Conservation (phyloP, 2,329 filamentous ascomycete species). For the Curvularia verruculosa region DNA sequence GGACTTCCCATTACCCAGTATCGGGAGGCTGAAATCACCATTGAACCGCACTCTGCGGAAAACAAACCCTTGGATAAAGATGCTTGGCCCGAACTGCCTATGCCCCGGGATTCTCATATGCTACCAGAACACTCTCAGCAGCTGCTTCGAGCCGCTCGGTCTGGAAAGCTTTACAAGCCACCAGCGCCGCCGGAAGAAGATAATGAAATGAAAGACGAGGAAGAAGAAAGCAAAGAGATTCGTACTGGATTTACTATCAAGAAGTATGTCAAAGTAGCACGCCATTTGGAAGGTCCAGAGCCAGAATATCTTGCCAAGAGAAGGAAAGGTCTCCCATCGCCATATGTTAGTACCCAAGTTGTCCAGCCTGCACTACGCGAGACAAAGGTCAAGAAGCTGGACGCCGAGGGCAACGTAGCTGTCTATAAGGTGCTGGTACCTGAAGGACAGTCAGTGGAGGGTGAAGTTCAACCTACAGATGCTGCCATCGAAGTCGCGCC, state of each 20-base stretch:
- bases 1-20: constrained; percentile 91
- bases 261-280: constrained; percentile 64
- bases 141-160: constrained; percentile 79
- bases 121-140: constrained; percentile 81
- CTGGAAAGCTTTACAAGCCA: constrained; percentile 76
- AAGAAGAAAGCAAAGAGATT: constrained; percentile 50
- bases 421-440: constrained; percentile 83
- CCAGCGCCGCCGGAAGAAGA: constrained; percentile 71
- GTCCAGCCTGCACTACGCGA: constrained; percentile 64
- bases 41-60: constrained; percentile 69
- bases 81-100: constrained; percentile 79
- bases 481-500: constrained; percentile 54
- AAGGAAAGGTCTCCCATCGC: constrained; percentile 63
- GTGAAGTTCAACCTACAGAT: constrained; percentile 72
- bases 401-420: constrained; percentile 78
- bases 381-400: constrained; percentile 78
- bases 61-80: constrained; percentile 68
- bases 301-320: constrained; percentile 68
- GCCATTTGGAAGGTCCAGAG: constrained; percentile 64
- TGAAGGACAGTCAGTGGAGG: constrained; percentile 79
- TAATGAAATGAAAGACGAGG: constrained; percentile 54
- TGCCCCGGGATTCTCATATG: constrained; percentile 85
- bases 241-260: constrained; percentile 61
- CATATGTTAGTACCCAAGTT: constrained; percentile 34
- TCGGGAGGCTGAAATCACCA: constrained; percentile 70